Conservation (phyloP, 2,329 filamentous ascomycete genomes). For the Fusarium verticillioides region DNA sequence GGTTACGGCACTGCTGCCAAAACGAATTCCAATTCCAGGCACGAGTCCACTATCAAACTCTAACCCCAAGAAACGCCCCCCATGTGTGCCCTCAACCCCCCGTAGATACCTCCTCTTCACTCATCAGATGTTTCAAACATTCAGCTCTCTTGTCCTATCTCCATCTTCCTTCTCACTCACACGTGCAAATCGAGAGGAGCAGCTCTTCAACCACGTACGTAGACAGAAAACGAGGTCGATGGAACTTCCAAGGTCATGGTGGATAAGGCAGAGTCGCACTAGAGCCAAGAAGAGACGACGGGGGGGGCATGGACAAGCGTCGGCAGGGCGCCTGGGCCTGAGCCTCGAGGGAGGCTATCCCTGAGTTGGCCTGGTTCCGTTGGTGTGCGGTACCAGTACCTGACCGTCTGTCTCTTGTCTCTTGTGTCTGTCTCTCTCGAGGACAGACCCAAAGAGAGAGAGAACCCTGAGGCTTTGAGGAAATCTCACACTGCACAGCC, state of each 20-base stretch:
- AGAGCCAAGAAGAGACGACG: slow-evolving; percentile 29
- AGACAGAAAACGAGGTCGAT: slow-evolving; percentile 17
- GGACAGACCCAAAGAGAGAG: neutral
- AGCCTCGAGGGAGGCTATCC: slow-evolving; percentile 33
- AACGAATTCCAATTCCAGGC: slow-evolving; percentile 28
- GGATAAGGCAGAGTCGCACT: slow-evolving; percentile 33
- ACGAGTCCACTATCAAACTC: slow-evolving; percentile 30
- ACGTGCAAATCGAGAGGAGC: slow-evolving; percentile 4
- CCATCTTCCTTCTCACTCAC: neutral
- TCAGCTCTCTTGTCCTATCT: neutral
- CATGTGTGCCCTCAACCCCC: neutral
- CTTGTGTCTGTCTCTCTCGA: neutral
- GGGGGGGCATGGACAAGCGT: slow-evolving; percentile 36
- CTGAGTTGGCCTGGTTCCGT: slow-evolving; percentile 15
- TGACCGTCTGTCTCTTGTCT: slow-evolving; percentile 6
- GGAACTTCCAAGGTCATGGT: slow-evolving; percentile 31
- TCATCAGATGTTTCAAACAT: slow-evolving; percentile 21
- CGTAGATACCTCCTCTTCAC: slow-evolving; percentile 8
- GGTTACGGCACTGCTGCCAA: slow-evolving; percentile 8
- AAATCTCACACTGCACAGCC: slow-evolving; percentile 12
- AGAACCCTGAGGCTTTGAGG: slow-evolving; percentile 10
- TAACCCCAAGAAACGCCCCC: neutral
- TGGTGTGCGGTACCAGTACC: slow-evolving; percentile 11
- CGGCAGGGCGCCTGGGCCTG: slow-evolving; percentile 41
- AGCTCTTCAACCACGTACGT: slow-evolving; percentile 28